These are phyloP conservation scores for Wolfiporia cocos DNA, from an alignment of 1,284 basidiomycete genomes.

Conservation along the genomic window DNA sequence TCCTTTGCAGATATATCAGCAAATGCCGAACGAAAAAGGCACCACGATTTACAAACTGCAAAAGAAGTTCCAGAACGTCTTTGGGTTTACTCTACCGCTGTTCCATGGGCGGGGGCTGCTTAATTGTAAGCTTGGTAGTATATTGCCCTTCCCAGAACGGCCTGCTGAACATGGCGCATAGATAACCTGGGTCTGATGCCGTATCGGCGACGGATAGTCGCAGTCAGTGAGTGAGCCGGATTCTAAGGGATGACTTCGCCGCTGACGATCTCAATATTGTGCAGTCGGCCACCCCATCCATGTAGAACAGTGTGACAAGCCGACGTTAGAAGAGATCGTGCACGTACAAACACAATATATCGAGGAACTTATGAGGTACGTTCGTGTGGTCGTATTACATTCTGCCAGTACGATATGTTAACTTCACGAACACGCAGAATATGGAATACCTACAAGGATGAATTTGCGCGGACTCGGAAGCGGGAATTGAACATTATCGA, in stretches of 20 bases:
- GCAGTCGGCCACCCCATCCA: slow-evolving; percentile 86
- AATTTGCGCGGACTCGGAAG: slow-evolving; percentile 71
- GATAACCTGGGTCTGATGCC: slow-evolving; percentile 91
- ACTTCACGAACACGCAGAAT: slow-evolving; percentile 53
- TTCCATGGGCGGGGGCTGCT: slow-evolving; percentile 90
- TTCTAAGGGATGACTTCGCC: no score
- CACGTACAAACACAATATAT: slow-evolving; percentile 86
- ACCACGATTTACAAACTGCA: slow-evolving; percentile 86
- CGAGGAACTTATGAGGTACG: slow-evolving; percentile 81
- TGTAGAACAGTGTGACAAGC: slow-evolving; percentile 74
- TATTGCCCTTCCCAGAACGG: no score
- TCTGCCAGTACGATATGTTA: not conserved
- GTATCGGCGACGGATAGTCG: slow-evolving; percentile 90
- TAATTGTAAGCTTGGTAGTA: slow-evolving; percentile 63
- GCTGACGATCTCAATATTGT: no score
- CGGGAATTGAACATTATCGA: slow-evolving; percentile 72
- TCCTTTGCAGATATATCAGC: slow-evolving; percentile 86
- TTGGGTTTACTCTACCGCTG: slow-evolving; percentile 95
- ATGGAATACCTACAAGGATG: slow-evolving; percentile 92
- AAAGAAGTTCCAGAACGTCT: slow-evolving; percentile 84
- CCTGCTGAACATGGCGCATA: no score
- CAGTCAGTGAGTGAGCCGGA: slow-evolving; percentile 87
- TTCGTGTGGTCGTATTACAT: slow-evolving; percentile 3
- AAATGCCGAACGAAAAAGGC: slow-evolving; percentile 92
- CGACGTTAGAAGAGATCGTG: slow-evolving; percentile 76